Conservation (phyloP, 2,329 filamentous ascomycete species). For the Ophiostoma montium region DNA sequence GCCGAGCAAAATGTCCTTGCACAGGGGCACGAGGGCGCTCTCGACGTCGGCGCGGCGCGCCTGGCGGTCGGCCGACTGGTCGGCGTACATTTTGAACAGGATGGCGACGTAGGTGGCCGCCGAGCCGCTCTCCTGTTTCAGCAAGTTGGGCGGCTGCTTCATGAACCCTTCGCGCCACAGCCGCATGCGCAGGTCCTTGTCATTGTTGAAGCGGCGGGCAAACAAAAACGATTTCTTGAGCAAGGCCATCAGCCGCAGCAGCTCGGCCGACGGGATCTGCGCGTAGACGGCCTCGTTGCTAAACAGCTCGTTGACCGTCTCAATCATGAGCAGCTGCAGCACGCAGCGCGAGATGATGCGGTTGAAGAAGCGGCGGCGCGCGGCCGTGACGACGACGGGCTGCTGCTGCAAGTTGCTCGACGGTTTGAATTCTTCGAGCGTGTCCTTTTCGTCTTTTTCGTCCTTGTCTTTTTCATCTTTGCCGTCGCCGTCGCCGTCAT, state of each 20-base stretch:
- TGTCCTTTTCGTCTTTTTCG: constrained; percentile 14
- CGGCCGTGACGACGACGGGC: constrained; percentile 81
- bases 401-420: constrained; percentile 67
- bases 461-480: constrained; percentile 16
- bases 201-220: constrained; percentile 91
- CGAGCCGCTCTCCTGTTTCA: constrained; percentile 91
- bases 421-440: constrained; percentile 78
- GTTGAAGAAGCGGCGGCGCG: constrained; percentile 92
- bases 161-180: constrained; percentile 98
- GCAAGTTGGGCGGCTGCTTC: constrained; percentile 93
- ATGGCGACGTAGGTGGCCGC: constrained; percentile 94
- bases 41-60: constrained; percentile 74
- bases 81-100: constrained; percentile 92
- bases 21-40: constrained; percentile 81
- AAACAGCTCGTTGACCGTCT: constrained; percentile 97
- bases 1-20: constrained; percentile 79
- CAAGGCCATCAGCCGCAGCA: constrained; percentile 82
- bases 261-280: constrained; percentile 78
- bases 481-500: constrained; percentile 19
- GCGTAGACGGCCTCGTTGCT: constrained; percentile 91
- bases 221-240: constrained; percentile 96
- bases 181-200: constrained; percentile 87
- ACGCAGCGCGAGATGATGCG: constrained; percentile 98
- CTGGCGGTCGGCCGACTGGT: constrained; percentile 68
- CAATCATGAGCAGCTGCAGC: constrained; percentile 95